Conservation (phyloP, 2,329 filamentous ascomycete genomes). For the Grosmannia penicillata region DNA sequence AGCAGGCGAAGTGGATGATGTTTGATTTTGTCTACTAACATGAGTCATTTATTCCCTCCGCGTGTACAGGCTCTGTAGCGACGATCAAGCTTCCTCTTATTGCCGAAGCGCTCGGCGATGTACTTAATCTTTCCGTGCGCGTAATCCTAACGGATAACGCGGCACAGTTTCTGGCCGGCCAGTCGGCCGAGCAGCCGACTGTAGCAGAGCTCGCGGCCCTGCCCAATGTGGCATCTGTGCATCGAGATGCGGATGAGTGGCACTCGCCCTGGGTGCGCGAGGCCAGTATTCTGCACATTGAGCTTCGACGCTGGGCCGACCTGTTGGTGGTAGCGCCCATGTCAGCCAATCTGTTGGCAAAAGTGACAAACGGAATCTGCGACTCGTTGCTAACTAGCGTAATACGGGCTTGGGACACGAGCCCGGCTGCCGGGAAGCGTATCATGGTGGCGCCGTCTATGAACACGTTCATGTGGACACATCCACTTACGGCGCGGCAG, state of each 20-base stretch:
- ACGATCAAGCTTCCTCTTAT: slow-evolving; percentile 71
- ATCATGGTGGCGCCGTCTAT: slow-evolving; percentile 63
- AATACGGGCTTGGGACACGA: slow-evolving; percentile 76
- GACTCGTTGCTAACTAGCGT: slow-evolving; percentile 64
- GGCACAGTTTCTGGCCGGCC: slow-evolving; percentile 59
- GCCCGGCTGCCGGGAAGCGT: slow-evolving; percentile 42
- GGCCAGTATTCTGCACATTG: slow-evolving; percentile 77
- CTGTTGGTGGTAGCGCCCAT: slow-evolving; percentile 68
- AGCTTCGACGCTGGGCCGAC: slow-evolving; percentile 66
- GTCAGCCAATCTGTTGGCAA: slow-evolving; percentile 74
- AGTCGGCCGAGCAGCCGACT: slow-evolving; percentile 62
- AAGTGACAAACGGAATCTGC: slow-evolving; percentile 61
- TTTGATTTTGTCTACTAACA: neutral
- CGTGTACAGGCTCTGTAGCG: slow-evolving; percentile 47
- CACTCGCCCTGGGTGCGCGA: slow-evolving; percentile 60
- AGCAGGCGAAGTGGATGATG: no score
- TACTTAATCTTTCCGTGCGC: slow-evolving; percentile 57
- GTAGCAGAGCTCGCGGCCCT: slow-evolving; percentile 42
- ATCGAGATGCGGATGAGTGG: slow-evolving; percentile 71
- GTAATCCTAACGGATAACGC: slow-evolving; percentile 66
- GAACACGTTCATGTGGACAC: slow-evolving; percentile 84
- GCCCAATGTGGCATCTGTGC: slow-evolving; percentile 65
- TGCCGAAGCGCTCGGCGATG: slow-evolving; percentile 33
- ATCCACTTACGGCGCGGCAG: slow-evolving; percentile 66
- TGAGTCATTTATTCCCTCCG: neutral